Evolutionary conservation across 2,329 filamentous ascomycete species (phyloP).

Genomic region (Alternaria ventricosa): DNA sequence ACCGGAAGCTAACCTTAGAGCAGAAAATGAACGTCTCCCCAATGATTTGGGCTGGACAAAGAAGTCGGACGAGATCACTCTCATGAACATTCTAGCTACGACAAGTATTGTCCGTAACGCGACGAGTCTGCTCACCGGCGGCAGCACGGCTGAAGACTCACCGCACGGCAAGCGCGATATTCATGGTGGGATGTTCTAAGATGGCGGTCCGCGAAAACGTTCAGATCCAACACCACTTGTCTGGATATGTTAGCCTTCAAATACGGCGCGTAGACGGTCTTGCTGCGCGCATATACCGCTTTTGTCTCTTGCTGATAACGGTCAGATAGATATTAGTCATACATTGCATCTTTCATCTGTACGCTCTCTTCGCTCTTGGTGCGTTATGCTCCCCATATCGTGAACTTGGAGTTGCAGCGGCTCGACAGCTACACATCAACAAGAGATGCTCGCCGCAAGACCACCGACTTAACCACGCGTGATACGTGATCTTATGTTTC

Average conservation of each 20-base stretch:
- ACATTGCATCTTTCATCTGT: background rate
- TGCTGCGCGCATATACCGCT: background rate
- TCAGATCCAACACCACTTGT: background rate
- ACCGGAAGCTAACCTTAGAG: background rate
- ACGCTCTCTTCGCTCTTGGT: background rate
- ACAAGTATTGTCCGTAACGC: constrained; percentile 17
- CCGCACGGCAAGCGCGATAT: background rate
- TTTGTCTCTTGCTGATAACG: background rate
- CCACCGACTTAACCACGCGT: background rate
- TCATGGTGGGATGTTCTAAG: background rate
- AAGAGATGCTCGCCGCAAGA: background rate
- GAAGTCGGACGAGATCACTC: constrained; percentile 16
- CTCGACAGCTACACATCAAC: background rate
- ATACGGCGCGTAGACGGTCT: background rate
- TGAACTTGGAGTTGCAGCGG: background rate
- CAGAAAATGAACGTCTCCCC: constrained; percentile 55
- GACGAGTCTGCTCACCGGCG: constrained; percentile 10
- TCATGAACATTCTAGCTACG: constrained; percentile 15
- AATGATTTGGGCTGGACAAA: constrained; percentile 51
- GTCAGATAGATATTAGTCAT: background rate
- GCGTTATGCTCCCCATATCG: background rate
- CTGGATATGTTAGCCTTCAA: background rate
- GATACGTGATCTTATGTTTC: background rate
- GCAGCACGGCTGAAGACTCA: background rate
- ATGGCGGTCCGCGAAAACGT: background rate